Evolutionary conservation across 2,329 filamentous ascomycete species (phyloP).

Genomic region (Phialophora macrospora): DNA sequence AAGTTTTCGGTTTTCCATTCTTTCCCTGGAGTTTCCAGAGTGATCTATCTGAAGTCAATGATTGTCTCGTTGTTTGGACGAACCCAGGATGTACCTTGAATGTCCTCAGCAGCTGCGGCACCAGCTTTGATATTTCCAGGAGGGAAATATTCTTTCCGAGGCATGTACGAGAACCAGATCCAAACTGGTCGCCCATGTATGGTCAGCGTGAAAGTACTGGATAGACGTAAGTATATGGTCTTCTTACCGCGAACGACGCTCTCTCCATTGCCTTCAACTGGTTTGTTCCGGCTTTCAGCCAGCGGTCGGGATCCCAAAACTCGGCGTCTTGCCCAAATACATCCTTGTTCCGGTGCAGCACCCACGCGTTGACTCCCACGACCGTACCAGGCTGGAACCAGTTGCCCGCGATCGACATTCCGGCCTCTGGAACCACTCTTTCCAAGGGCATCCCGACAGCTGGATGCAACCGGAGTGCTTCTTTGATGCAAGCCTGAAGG

Average conservation of each 20-base stretch:
- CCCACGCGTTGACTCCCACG: slow-evolving; percentile 75
- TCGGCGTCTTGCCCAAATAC: slow-evolving; percentile 72
- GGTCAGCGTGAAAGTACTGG: not conserved
- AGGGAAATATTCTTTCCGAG: slow-evolving; percentile 47
- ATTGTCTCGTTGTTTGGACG: no score
- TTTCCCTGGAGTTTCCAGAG: no score
- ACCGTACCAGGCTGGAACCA: slow-evolving; percentile 70
- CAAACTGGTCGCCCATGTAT: slow-evolving; percentile 35
- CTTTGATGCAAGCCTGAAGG: slow-evolving; percentile 76
- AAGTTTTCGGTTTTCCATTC: no score
- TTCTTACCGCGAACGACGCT: not conserved
- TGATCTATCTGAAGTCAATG: no score
- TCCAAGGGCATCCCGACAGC: slow-evolving; percentile 74
- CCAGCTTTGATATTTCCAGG: slow-evolving; percentile 47
- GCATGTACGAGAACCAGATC: slow-evolving; percentile 40
- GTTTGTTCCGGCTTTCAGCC: slow-evolving; percentile 60
- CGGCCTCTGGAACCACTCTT: slow-evolving; percentile 69
- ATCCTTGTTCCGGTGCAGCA: slow-evolving; percentile 70
- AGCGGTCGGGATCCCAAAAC: slow-evolving; percentile 69
- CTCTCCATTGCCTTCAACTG: not conserved
- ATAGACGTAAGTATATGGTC: no score
- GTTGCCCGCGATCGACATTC: slow-evolving; percentile 67
- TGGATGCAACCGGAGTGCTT: slow-evolving; percentile 76
- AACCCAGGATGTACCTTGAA: slow-evolving; percentile 29
- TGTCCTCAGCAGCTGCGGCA: slow-evolving; percentile 43